Conservation (phyloP, 1,284 basidiomycete species). For the Ustilago loliicola region DNA sequence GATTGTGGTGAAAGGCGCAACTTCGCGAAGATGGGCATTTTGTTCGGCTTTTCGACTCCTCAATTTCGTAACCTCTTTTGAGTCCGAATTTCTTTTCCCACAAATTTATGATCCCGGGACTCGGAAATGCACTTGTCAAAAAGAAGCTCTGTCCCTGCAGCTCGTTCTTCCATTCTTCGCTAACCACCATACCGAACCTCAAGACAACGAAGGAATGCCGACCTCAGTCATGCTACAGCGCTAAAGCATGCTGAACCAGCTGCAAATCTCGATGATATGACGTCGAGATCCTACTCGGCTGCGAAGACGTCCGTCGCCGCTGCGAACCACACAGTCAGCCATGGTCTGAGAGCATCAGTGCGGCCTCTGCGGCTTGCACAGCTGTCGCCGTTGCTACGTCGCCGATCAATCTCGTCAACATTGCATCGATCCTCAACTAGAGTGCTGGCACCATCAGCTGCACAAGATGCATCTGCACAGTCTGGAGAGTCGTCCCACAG, state of each 20-base stretch:
- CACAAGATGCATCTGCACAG: too few species aligned
- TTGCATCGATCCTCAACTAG: background rate
- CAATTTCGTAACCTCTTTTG: background rate
- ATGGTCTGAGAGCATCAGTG: background rate
- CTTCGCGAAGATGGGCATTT: background rate
- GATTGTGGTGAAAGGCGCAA: too few species aligned
- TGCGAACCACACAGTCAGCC: constrained; percentile 3
- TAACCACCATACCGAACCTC: background rate
- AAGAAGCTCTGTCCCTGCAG: background rate
- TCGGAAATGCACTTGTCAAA: background rate
- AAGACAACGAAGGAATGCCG: background rate
- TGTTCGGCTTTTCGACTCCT: background rate
- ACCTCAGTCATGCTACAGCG: background rate
- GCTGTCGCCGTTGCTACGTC: background rate
- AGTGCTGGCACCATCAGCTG: background rate
- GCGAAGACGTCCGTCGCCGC: constrained; percentile 7
- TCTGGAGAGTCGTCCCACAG: background rate
- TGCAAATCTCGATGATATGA: constrained; percentile 1
- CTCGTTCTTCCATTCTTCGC: background rate
- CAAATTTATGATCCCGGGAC: background rate
- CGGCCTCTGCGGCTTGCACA: constrained; percentile 4
- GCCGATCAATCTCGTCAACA: background rate
- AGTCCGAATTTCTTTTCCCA: background rate
- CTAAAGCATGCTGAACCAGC: background rate
- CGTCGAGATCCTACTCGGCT: constrained; percentile 8